Evolutionary conservation across 1,139 yeast genomes (phyloP).

Genomic region (Wickerhamiella infanticola): DNA sequence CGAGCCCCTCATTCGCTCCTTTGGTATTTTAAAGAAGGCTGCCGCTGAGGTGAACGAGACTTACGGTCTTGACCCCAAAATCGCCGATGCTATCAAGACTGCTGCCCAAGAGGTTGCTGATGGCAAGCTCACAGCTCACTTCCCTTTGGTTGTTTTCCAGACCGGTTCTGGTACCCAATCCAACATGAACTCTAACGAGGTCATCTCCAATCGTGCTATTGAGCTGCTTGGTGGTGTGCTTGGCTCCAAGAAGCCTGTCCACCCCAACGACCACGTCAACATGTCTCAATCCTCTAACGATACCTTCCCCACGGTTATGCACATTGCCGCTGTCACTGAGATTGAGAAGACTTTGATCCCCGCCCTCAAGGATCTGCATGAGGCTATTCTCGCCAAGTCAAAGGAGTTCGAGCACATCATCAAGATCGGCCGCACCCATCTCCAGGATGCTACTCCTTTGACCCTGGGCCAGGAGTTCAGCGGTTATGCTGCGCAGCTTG

Average conservation of each 20-base stretch:
- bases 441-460: conserved; percentile 97
- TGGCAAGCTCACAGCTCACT: conserved; percentile 84
- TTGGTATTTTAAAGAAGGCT: conserved; percentile 87
- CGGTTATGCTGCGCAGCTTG: conserved; percentile 86
- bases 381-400: conserved; percentile 57
- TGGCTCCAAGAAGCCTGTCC: conserved; percentile 89
- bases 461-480: conserved; percentile 96
- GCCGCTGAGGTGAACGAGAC: conserved; percentile 83
- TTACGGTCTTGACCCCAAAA: conserved; percentile 73
- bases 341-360: conserved; percentile 64
- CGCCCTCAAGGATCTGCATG: conserved; percentile 59
- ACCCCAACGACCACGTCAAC: conserved; percentile 97
- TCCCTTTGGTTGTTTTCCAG: conserved; percentile 96
- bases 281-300: conserved; percentile 97
- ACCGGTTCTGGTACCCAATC: conserved; percentile 98
- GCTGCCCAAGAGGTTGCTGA: conserved; percentile 93
- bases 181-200: conserved; percentile 98
- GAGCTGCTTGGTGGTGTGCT: conserved; percentile 81
- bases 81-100: conserved; percentile 70
- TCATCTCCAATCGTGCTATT: conserved; percentile 93
- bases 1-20: conserved; percentile 75
- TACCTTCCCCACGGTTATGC: conserved; percentile 98
- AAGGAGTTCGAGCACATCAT: conserved; percentile 77
- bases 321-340: conserved; percentile 93
- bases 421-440: conserved; percentile 96